phyloP scores from a whole-genome alignment of 768 basidiomycete genomes.

The Suillus placidus region DNA sequence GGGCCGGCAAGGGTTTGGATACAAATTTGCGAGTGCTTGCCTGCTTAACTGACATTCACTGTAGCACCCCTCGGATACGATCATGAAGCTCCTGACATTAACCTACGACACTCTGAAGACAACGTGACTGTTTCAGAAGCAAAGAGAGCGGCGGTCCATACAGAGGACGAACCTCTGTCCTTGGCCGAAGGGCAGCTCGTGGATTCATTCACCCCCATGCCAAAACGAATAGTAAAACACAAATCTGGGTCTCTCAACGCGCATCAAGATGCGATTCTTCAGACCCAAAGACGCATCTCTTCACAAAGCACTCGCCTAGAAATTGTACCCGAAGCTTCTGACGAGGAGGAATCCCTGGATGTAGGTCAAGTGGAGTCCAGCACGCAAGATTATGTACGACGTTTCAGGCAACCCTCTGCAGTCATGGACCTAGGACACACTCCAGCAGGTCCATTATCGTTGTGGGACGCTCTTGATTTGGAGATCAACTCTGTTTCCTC shows the following conservation, averaged over 20 bases:
- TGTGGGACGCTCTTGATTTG: conserved; percentile 50
- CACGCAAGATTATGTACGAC: not conserved
- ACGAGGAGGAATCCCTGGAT: conserved; percentile 21
- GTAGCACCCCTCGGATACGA: conserved; percentile 11
- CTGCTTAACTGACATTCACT: not conserved
- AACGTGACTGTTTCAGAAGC: conserved; percentile 6
- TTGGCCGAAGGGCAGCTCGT: not conserved
- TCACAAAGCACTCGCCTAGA: conserved; percentile 13
- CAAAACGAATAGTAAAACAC: conserved; percentile 9
- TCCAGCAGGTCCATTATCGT: conserved; percentile 34
- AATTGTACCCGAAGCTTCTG: conserved; percentile 19
- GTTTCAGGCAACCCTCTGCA: conserved; percentile 5
- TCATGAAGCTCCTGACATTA: conserved; percentile 13
- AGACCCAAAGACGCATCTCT: conserved; percentile 17
- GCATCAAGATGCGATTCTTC: not conserved
- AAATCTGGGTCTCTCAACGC: not conserved
- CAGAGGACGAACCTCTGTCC: conserved; percentile 4
- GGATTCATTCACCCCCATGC: conserved; percentile 8
- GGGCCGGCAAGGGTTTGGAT: not conserved
- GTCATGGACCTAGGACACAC: conserved; percentile 18
- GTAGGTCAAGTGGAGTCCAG: conserved; percentile 11
- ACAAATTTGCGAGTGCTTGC: not conserved
- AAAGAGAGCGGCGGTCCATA: not conserved
- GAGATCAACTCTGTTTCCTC: conserved; percentile 29
- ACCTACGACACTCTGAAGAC: conserved; percentile 7